Evolutionary conservation across 352 stramenopile species (phyloP).

Genomic region (Phytophthora nicotianae): DNA sequence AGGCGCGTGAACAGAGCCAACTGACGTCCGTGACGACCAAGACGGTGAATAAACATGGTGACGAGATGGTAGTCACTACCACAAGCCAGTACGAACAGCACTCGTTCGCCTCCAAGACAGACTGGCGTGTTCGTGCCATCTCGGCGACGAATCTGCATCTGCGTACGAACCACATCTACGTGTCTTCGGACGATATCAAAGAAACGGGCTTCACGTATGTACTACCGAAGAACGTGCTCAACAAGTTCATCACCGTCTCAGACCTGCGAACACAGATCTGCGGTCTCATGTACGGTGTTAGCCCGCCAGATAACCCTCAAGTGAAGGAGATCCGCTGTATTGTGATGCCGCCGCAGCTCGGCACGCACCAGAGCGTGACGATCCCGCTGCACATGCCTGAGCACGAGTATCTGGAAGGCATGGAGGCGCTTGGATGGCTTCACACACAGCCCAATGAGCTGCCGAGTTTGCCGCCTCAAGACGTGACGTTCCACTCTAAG

Average conservation of each 20-base stretch:
- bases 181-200: constrained; percentile 97
- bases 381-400: constrained; percentile 96
- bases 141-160: constrained; percentile 98
- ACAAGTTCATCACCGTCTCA: constrained; percentile 99
- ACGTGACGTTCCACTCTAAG: constrained; percentile 96
- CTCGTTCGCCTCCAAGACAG: constrained; percentile 99
- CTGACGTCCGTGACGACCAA: constrained; percentile 99
- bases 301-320: constrained; percentile 97
- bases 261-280: constrained; percentile 98
- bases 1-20: constrained; percentile 97
- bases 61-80: constrained; percentile 99
- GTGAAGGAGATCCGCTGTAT: constrained; percentile 99
- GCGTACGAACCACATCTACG: constrained; percentile 99
- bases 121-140: constrained; percentile 99
- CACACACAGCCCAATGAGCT: constrained; percentile 99
- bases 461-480: constrained; percentile 94
- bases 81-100: constrained; percentile 99
- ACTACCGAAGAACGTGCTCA: constrained; percentile 99
- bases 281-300: constrained; percentile 99
- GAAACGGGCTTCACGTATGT: constrained; percentile 99
- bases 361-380: constrained; percentile 97
- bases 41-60: constrained; percentile 99
- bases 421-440: constrained; percentile 99
- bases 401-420: constrained; percentile 96
- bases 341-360: constrained; percentile 98